A percentile compares a stretch with the other conserved stretches of the same genome.
These are phyloP conservation scores for Entamoeba dispar DNA, from an alignment of 208 protist genomes.

Conservation along the genomic window DNA sequence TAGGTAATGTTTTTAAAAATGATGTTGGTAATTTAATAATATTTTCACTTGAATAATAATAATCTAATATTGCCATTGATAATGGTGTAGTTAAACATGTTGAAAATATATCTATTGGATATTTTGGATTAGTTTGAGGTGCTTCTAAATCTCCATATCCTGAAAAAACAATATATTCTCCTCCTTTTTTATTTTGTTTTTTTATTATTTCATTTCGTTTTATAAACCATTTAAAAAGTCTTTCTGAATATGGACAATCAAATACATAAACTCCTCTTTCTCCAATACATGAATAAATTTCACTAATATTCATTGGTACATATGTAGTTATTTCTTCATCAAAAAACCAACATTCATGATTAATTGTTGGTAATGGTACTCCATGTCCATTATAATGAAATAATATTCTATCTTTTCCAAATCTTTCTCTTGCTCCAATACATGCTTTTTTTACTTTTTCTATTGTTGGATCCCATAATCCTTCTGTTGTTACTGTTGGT, in stretches of 20 bases:
- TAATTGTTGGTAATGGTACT: conserved; percentile 74
- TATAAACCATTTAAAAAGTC: background rate
- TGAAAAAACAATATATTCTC: background rate
- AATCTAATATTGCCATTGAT: conserved; percentile 71
- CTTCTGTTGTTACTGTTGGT: background rate
- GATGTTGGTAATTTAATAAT: conserved; percentile 23
- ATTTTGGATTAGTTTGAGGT: conserved; percentile 38
- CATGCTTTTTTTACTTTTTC: background rate
- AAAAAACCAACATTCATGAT: conserved; percentile 93
- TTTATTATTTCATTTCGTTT: background rate
- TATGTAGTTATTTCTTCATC: conserved; percentile 47
- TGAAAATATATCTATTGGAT: conserved; percentile 91
- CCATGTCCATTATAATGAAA: conserved; percentile 97
- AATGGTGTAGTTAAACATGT: conserved; percentile 83
- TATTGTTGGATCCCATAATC: background rate
- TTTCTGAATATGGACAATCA: background rate
- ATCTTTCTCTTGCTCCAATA: background rate
- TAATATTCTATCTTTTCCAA: conserved; percentile 47
- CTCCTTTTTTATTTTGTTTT: background rate
- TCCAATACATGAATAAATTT: background rate
- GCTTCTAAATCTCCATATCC: background rate
- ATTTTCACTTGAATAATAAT: conserved; percentile 41
- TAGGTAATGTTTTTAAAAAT: conserved; percentile 37
- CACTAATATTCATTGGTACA: background rate
- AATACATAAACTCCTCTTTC: background rate